Conservation (phyloP, 2,329 filamentous ascomycete species). For the Pseudogymnoascus pannorum region DNA sequence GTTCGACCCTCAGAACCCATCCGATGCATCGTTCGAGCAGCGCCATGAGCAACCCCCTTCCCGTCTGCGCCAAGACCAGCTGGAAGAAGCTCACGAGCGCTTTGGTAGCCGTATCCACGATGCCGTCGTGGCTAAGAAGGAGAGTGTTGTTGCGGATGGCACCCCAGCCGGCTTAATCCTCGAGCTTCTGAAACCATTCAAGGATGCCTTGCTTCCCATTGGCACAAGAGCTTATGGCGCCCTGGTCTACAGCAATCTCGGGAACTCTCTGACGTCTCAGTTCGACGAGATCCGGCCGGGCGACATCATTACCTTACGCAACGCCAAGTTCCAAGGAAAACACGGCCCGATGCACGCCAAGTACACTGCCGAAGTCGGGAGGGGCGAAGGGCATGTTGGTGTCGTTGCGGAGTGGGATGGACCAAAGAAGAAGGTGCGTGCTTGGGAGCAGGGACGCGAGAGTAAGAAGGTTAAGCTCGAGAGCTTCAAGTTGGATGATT, state of each 20-base stretch:
- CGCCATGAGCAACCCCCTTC: constrained; percentile 78
- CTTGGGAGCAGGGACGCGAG: constrained; percentile 92
- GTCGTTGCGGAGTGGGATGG: constrained; percentile 96
- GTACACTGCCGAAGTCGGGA: constrained; percentile 82
- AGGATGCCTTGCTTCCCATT: constrained; percentile 70
- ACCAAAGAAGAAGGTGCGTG: constrained; percentile 93
- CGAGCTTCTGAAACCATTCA: constrained; percentile 67
- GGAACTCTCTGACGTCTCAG: constrained; percentile 84
- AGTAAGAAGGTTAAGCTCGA: constrained; percentile 89
- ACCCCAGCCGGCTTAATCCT: constrained; percentile 69
- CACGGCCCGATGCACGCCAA: constrained; percentile 93
- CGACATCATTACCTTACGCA: constrained; percentile 87
- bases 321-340: constrained; percentile 90
- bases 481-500: constrained; percentile 87
- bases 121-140: constrained; percentile 63
- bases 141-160: constrained; percentile 76
- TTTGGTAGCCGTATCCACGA: constrained; percentile 75
- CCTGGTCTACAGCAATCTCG: constrained; percentile 87
- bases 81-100: constrained; percentile 75
- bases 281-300: constrained; percentile 89
- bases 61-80: constrained; percentile 79
- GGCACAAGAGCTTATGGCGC: constrained; percentile 88
- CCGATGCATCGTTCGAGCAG: constrained; percentile 72
- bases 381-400: constrained; percentile 75
- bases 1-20: constrained; percentile 68